Evolutionary conservation across 306 rosid species (phyloP), one percentile per base, ranked within the genome.

Genomic region (Medicago ruthenica): DNA sequence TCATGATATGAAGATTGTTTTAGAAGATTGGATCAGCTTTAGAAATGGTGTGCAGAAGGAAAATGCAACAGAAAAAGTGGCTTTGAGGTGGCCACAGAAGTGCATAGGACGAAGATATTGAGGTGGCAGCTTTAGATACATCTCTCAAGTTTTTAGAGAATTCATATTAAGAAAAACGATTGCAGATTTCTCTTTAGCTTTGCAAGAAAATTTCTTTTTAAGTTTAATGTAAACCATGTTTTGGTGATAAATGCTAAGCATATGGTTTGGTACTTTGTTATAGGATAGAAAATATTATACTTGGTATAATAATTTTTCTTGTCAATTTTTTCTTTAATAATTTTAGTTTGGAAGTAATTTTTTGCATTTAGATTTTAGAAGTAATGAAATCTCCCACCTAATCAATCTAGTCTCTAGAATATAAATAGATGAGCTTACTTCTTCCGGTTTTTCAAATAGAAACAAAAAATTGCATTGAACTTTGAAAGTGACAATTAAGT

Each of bases 1-100:
- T 62, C 80, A 87, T 63, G 95, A 89, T 63, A 75, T 82, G 64
- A 80, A 58, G 83, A 88, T 78, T 76, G 84, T 83, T 75, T 90
- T 89, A 22, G 80, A 86, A 66, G 90, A 86, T 76, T 87, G 90
- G 94, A 78, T 24, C 18, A 50, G 34, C 53, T 68, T 83, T 53
- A 83, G 74, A 44, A 74, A 76, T 59, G 4, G 4, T 14, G 37
- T 39, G 55, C 31, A 81, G 36, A 41, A 62, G 2, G 51, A 74
- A 60, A 34, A 22, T 83, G 70, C 82, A 42, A 24, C 21, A 17
- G 74, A 77, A 7, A 9, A 53, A 37, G 71, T 39, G 54, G 54
- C 77, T 67, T 71, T 79, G 73, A 41, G 76, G 69, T 74, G 89
- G 89, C 88, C 88, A 67, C 58, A 71, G 7, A 85, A 73, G 45